Evolutionary conservation across 352 stramenopile species (phyloP), one percentile per base, ranked within the genome.

Genomic region (Phytophthora foliorum): DNA sequence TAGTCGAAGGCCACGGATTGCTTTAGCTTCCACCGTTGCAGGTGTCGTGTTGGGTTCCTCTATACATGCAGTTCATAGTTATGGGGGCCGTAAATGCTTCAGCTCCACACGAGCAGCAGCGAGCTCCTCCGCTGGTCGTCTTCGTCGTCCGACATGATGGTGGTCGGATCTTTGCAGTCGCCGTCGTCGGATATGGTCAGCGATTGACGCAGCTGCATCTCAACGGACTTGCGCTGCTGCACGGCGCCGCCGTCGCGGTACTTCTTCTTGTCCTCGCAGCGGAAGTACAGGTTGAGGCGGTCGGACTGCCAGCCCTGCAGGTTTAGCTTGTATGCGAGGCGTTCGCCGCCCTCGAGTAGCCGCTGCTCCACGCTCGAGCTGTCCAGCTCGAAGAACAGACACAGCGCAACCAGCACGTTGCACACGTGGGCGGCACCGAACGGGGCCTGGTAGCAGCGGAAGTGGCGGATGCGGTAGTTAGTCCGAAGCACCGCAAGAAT

Each of bases 241-340:
- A 65, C n/a, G 32, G 50, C 45, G 2, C 34, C 56, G 6, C 27
- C 52, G 13, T 56, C 22, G 39, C 54, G 44, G 29, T 73, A 62
- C 19, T 70, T 77, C 19, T 55, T 70, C 54, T 72, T 75, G 62
- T 72, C 61, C 42, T 75, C 51, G 25, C 32, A 65, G 7, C 45
- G 50, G 32, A 75, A 78, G 45, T 78, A 78, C 29, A 78, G 38
- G 22, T 72, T 78, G 17, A 16, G 29, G 31, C 80, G 75, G 58
- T 88, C 74, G 10, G 57, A 69, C 36, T 82, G 77, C 80, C 80
- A 88, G 3, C 80, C 77, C 1, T 77, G 68, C 51, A 86, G 64
- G 31, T 77, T 88, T 22, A 85, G 44, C 32, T 69, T 71, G 52
- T 67, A 71, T 29, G 63, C 64, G 17, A 74, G 52, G 3, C 65